Evolutionary conservation across 179 eudicot genomes (phyloP), one percentile per base, ranked within the genome.

Genomic region (Vitellaria paradoxa): DNA sequence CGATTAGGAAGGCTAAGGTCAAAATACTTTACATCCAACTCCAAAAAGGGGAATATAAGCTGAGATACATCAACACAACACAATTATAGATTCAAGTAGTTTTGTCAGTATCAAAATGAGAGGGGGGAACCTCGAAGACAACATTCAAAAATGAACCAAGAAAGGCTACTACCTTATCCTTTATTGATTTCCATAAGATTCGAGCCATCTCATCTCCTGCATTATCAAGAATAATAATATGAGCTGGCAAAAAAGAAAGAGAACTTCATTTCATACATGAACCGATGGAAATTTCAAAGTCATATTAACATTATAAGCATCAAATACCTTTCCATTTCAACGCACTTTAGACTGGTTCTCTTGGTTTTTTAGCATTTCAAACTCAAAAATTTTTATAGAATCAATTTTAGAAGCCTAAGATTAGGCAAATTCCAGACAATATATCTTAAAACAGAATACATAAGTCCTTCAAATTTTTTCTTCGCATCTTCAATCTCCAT

Each of bases 181-280:
- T 95, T 23, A 95, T 95, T 76, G 88, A 88, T 85, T 89, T 78
- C 99, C 99, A 95, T 72, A 93, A 88, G 61, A 96, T 86, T 70
- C 98, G 91, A 73, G 99, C 91, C 98, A 96, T 96, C 86, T 96
- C 99, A 90, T 96, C 99, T 78, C 99, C 99, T 96, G 90, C 80
- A 83, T 79, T 68, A 68, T 67, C 70, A 60, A 11, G 45, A 76
- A 65, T 3, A 75, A 13, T 2, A 15, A 60, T 6, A 49, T 21
- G 18, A 70, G 21, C 47, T 30, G 55, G 47, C 50, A 15, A 60
- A 30, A 30, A 11, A 76, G 18, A 70, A 80, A 73, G n/a, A 24
- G 40, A 23, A 14, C 0, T 52, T 71, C n/a, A 7, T 71, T 71
- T 68, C 40, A 21, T 49, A 69, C 9, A 69, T 49, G 9, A 49